These are phyloP conservation scores for Tricholoma sp. DNA, from an alignment of 768 basidiomycete species.

Conservation along the genomic window DNA sequence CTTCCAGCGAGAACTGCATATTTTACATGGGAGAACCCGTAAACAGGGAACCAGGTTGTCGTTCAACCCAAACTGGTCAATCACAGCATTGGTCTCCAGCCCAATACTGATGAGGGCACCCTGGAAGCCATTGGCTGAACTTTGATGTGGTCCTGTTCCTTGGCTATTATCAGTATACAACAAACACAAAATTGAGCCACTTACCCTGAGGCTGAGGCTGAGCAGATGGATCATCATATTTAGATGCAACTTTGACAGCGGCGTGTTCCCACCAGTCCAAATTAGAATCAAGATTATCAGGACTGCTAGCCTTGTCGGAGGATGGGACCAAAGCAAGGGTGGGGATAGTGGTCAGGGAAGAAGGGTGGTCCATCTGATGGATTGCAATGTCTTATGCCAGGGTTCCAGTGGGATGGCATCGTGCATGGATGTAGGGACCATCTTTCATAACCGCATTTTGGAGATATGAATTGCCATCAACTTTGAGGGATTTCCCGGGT, in stretches of 20 bases:
- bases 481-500: background rate
- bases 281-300: background rate
- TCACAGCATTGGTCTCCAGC: background rate
- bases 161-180: background rate
- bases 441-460: background rate
- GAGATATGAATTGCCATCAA: conserved; percentile 1
- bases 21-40: background rate
- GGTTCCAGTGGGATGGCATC: background rate
- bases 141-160: background rate
- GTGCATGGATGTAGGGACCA: conserved; percentile 3
- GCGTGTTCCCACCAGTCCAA: background rate
- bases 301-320: background rate
- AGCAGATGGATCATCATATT: background rate
- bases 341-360: too few relatives aligned
- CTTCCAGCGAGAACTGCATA: conserved; percentile 5
- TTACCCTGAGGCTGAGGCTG: background rate
- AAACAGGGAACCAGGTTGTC: conserved; percentile 2
- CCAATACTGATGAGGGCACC: conserved; percentile 5
- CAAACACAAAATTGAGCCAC: background rate
- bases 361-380: background rate
- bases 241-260: background rate
- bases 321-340: background rate
- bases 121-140: background rate
- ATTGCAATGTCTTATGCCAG: conserved; percentile 4
- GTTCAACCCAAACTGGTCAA: conserved; percentile 2